phyloP scores from a whole-genome alignment of 2,329 filamentous ascomycete species.

The Penicillium sp. region DNA sequence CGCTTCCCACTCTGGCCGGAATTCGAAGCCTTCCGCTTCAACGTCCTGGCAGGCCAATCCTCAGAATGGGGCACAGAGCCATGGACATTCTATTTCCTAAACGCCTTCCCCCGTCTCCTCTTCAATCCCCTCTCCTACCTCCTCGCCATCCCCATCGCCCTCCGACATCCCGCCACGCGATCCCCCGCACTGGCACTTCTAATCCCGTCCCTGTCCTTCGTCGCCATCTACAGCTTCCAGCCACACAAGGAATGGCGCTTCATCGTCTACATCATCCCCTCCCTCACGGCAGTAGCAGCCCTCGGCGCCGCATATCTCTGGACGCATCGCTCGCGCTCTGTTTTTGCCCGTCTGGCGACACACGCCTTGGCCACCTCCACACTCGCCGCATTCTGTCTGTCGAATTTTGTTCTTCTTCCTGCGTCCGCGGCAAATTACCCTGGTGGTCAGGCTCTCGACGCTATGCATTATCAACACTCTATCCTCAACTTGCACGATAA shows the following conservation, averaged over 20 bases:
- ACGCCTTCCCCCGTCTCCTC: constrained; percentile 76
- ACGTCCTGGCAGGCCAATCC: constrained; percentile 78
- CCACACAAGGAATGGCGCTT: constrained; percentile 97
- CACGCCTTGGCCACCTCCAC: constrained; percentile 59
- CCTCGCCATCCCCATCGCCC: constrained; percentile 49
- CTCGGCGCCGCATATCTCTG: constrained; percentile 70
- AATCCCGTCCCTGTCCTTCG: constrained; percentile 67
- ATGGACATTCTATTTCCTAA: constrained; percentile 82
- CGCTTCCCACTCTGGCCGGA: constrained; percentile 79
- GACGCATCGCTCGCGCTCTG: constrained; percentile 61
- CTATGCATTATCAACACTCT: constrained; percentile 34
- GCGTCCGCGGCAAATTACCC: constrained; percentile 91
- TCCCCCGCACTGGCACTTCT: constrained; percentile 53
- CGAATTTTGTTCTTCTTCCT: constrained; percentile 68
- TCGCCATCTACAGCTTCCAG: constrained; percentile 77
- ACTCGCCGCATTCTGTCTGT: constrained; percentile 57
- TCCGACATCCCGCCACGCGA: constrained; percentile 52
- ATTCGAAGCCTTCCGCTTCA: constrained; percentile 83
- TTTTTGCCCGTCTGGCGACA: constrained; percentile 55
- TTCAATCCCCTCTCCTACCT: constrained; percentile 69
- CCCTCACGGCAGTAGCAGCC: constrained; percentile 73
- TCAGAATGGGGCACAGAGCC: constrained; percentile 84
- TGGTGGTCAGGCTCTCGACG: constrained; percentile 71
- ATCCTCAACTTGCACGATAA: not conserved
- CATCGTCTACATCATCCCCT: constrained; percentile 81